Evolutionary conservation across 257 asterid species (phyloP).

Genomic region (Solanum verrucosum): DNA sequence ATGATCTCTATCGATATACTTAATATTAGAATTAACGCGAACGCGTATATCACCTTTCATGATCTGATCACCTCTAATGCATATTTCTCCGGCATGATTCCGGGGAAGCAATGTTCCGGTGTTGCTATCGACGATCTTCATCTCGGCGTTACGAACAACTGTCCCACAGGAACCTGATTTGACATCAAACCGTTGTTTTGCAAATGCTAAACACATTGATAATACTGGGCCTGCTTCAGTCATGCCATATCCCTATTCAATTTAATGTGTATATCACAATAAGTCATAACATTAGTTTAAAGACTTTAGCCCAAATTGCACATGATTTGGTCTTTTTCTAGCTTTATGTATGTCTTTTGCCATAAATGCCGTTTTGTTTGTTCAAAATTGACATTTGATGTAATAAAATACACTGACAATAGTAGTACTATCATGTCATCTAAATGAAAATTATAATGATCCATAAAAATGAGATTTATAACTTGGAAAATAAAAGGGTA

Average conservation of each 20-base stretch:
- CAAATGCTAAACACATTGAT: slow-evolving; percentile 34
- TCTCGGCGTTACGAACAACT: slow-evolving; percentile 24
- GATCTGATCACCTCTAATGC: slow-evolving; percentile 31
- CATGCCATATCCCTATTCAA: slow-evolving; percentile 30
- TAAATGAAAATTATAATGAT: background rate
- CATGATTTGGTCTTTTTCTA: background rate
- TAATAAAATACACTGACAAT: background rate
- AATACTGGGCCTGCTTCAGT: slow-evolving; percentile 34
- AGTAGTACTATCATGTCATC: background rate
- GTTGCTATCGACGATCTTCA: slow-evolving; percentile 24
- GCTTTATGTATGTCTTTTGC: background rate
- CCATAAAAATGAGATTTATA: background rate
- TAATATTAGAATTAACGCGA: background rate
- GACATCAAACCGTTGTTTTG: slow-evolving; percentile 14
- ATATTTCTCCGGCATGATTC: slow-evolving; percentile 26
- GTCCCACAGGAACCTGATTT: slow-evolving; percentile 35
- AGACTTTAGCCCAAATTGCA: background rate
- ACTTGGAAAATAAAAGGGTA: background rate
- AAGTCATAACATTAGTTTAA: background rate
- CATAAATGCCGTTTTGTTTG: background rate
- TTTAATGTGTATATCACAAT: background rate
- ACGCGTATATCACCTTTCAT: slow-evolving; percentile 15
- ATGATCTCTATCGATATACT: background rate
- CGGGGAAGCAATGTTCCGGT: slow-evolving; percentile 13
- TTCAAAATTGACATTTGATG: background rate